Conservation (phyloP, 2,329 filamentous ascomycete species). For the Fusarium sp. region DNA sequence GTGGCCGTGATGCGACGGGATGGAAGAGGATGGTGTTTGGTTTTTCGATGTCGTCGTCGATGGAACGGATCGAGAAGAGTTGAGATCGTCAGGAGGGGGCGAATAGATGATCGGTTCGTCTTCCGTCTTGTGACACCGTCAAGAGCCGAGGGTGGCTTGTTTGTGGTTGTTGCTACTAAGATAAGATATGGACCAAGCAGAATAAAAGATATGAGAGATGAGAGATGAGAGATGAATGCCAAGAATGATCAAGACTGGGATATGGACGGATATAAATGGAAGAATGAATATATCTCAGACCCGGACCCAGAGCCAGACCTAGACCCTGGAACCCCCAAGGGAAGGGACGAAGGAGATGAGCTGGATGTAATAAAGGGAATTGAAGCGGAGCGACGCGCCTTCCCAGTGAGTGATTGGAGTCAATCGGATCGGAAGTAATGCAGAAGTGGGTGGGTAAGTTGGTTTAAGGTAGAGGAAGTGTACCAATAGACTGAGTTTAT, state of each 20-base stretch:
- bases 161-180: not conserved
- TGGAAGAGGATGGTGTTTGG: not conserved
- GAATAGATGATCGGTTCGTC: not conserved
- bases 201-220: constrained; percentile 2
- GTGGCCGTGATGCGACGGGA: constrained; percentile 14
- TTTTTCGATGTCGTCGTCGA: not conserved
- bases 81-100: constrained; percentile 20
- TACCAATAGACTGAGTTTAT: constrained; percentile 20
- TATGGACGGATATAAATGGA: not conserved
- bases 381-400: not conserved
- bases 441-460: constrained; percentile 13
- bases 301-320: not conserved
- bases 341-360: not conserved
- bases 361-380: constrained; percentile 9
- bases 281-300: constrained; percentile 14
- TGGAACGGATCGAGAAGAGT: not conserved
- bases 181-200: constrained; percentile 3
- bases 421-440: not conserved
- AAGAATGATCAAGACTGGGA: constrained; percentile 13
- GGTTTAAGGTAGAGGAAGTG: constrained; percentile 6
- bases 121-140: constrained; percentile 9
- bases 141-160: not conserved
- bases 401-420: not conserved
- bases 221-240: constrained; percentile 33
- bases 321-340: not conserved